Percentiles rank a stretch among this genome's conserved stretches.
Evolutionary conservation across 371 early-diverging fungal genomes (phyloP).

Genomic region (Apophysomyces ossiformis): DNA sequence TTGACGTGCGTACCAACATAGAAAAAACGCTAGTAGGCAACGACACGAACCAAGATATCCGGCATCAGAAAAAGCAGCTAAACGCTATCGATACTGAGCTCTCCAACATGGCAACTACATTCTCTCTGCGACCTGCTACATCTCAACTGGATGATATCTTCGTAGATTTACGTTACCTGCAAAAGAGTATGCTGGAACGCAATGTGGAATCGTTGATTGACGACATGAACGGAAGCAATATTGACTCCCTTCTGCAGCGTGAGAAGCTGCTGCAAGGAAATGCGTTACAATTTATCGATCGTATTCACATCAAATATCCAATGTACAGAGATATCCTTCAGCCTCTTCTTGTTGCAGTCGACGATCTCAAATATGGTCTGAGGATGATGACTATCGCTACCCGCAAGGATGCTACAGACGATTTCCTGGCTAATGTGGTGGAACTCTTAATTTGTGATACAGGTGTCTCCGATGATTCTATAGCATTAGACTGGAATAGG

Average conservation of each 20-base stretch:
- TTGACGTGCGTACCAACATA: slow-evolving; percentile 60
- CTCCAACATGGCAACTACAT: slow-evolving; percentile 43
- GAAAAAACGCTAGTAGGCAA: slow-evolving; percentile 67
- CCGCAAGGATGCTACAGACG: slow-evolving; percentile 33
- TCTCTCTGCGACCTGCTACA: slow-evolving; percentile 71
- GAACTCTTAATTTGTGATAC: slow-evolving; percentile 52
- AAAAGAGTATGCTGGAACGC: slow-evolving; percentile 65
- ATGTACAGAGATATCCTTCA: slow-evolving; percentile 80
- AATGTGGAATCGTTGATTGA: slow-evolving; percentile 50
- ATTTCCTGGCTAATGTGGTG: slow-evolving; percentile 45
- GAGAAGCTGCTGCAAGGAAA: slow-evolving; percentile 76
- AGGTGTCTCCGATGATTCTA: slow-evolving; percentile 37
- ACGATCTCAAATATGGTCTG: slow-evolving; percentile 81
- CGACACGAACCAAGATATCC: slow-evolving; percentile 49
- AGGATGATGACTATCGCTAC: slow-evolving; percentile 55
- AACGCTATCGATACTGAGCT: slow-evolving; percentile 34
- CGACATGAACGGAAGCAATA: slow-evolving; percentile 42
- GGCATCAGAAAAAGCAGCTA: slow-evolving; percentile 28
- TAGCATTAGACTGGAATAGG: slow-evolving; percentile 49
- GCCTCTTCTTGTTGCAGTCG: slow-evolving; percentile 71
- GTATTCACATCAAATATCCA: slow-evolving; percentile 60
- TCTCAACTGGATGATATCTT: slow-evolving; percentile 78
- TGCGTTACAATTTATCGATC: slow-evolving; percentile 70
- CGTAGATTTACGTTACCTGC: slow-evolving; percentile 74
- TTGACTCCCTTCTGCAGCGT: slow-evolving; percentile 47